Conservation (phyloP, 2,329 filamentous ascomycete species). For the Aspergillus arachidicola region DNA sequence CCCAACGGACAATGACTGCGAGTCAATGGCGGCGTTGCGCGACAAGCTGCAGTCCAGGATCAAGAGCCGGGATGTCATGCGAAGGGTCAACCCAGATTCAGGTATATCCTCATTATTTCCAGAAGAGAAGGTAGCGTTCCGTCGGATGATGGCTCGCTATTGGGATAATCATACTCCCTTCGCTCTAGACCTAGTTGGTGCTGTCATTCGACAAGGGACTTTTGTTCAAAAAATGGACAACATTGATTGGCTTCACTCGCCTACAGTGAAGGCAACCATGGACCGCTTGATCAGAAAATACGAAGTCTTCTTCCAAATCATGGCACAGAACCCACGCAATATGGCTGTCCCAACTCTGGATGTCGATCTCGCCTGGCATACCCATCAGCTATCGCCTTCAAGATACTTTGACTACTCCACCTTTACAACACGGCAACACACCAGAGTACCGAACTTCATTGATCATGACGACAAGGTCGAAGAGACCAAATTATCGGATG, state of each 20-base stretch:
- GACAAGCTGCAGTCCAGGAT: slow-evolving; percentile 53
- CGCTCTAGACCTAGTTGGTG: slow-evolving; percentile 44
- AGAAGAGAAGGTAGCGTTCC: slow-evolving; percentile 34
- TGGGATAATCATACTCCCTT: slow-evolving; percentile 46
- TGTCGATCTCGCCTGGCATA: slow-evolving; percentile 58
- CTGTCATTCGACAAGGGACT: slow-evolving; percentile 46
- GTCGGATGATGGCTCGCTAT: slow-evolving; percentile 48
- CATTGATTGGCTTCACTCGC: slow-evolving; percentile 78
- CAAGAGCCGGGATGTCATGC: slow-evolving; percentile 39
- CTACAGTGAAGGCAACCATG: slow-evolving; percentile 66
- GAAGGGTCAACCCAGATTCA: slow-evolving; percentile 40
- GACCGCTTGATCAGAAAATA: slow-evolving; percentile 61
- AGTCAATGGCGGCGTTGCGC: slow-evolving; percentile 57
- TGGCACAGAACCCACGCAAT: slow-evolving; percentile 35
- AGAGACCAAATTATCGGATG: slow-evolving; percentile 62
- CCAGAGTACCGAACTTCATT: slow-evolving; percentile 58
- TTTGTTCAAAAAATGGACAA: slow-evolving; percentile 66
- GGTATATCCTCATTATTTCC: slow-evolving; percentile 11
- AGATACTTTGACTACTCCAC: slow-evolving; percentile 65
- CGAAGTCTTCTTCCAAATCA: slow-evolving; percentile 48
- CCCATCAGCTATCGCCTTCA: slow-evolving; percentile 70
- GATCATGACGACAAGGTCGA: slow-evolving; percentile 85
- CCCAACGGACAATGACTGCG: slow-evolving; percentile 22
- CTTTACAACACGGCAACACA: slow-evolving; percentile 31
- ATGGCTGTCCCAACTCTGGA: slow-evolving; percentile 42